Percentiles rank a stretch among this genome's conserved stretches.
phyloP scores from a whole-genome alignment of 441 rosid genomes.

The Pelargonium cotyledonis region DNA sequence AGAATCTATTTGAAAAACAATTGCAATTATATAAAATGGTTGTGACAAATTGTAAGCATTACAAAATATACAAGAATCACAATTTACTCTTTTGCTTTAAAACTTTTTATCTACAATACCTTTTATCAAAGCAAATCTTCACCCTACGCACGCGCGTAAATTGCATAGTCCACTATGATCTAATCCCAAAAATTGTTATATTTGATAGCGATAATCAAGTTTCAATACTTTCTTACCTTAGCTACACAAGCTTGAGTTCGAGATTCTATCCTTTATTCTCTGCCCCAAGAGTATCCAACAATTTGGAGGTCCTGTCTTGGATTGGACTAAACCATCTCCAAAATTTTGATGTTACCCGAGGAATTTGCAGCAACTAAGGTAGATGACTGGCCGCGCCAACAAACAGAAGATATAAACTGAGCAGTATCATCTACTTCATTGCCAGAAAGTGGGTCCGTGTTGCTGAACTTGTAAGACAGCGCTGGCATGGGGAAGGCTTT shows the following conservation, averaged over 20 bases:
- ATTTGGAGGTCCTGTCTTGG: background rate
- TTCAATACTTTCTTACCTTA: slow-evolving; percentile 7
- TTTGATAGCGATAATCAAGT: background rate
- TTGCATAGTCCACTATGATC: slow-evolving; percentile 18
- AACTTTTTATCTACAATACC: slow-evolving; percentile 27
- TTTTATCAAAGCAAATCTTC: slow-evolving; percentile 20
- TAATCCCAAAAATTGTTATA: slow-evolving; percentile 20
- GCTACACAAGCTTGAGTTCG: slow-evolving; percentile 5
- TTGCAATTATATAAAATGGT: slow-evolving; percentile 13
- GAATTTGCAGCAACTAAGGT: slow-evolving; percentile 93
- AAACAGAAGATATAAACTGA: slow-evolving; percentile 83
- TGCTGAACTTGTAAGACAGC: slow-evolving; percentile 64
- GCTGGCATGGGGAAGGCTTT: slow-evolving; percentile 98
- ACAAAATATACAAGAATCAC: slow-evolving; percentile 24
- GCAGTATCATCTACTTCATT: slow-evolving; percentile 60
- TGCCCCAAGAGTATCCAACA: background rate
- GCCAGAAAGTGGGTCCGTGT: slow-evolving; percentile 50
- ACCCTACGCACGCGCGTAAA: slow-evolving; percentile 17
- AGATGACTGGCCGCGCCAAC: slow-evolving; percentile 88
- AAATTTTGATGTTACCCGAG: slow-evolving; percentile 81
- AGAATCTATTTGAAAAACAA: background rate
- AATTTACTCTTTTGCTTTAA: background rate
- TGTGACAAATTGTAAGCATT: slow-evolving; percentile 14
- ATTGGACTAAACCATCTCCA: slow-evolving; percentile 62
- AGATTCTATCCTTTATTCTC: slow-evolving; percentile 6